These are phyloP conservation scores for Stephania cephalantha DNA, from an alignment of 164 flowering plant genomes.

Conservation along the genomic window DNA sequence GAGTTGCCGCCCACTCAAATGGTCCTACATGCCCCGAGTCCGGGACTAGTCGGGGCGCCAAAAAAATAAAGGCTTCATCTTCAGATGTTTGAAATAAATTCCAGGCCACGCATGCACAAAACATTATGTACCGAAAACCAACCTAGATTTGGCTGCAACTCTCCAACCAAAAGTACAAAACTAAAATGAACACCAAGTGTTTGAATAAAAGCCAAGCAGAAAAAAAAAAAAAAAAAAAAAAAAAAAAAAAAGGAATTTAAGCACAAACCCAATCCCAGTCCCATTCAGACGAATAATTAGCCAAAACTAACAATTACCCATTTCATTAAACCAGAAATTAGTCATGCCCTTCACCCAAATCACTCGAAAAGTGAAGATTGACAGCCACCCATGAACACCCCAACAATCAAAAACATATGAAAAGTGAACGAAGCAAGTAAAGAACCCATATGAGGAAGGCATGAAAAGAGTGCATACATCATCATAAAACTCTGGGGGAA, in stretches of 20 bases:
- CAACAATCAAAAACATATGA: background rate
- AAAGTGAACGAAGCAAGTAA: background rate
- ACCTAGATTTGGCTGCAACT: background rate
- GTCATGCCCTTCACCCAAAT: background rate
- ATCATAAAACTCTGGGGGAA: slow-evolving; percentile 67
- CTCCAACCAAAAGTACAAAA: background rate
- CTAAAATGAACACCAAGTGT: background rate
- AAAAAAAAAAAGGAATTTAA: background rate
- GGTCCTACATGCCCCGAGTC: no score
- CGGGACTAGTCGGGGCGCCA: no score
- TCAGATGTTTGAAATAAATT: no score
- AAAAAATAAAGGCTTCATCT: no score
- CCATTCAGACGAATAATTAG: background rate
- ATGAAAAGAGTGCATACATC: slow-evolving; percentile 36
- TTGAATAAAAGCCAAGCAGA: background rate
- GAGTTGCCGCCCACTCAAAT: no score
- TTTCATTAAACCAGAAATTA: background rate
- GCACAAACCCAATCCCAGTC: background rate
- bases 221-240: no score
- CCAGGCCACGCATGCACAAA: background rate
- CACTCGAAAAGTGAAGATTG: background rate
- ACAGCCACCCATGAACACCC: background rate
- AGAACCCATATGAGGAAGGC: background rate
- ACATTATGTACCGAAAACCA: background rate
- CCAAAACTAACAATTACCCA: slow-evolving; percentile 1